Percentiles rank a stretch among this genome's conserved stretches.
phyloP scores from a whole-genome alignment of 169 alveolate genomes.

The Cryptosporidium sp. region DNA sequence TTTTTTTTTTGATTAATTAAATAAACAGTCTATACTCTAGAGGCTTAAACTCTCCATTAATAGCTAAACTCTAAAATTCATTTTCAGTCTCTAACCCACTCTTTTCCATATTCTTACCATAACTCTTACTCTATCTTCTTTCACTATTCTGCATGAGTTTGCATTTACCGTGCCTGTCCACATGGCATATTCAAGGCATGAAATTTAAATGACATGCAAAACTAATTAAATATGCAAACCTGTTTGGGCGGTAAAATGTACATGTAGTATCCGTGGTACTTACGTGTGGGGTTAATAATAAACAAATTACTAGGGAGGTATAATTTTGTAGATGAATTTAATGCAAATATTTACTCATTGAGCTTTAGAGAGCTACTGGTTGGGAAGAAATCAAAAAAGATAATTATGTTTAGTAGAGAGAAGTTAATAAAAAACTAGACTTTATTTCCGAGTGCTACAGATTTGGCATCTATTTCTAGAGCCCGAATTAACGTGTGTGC shows the following conservation, averaged over 20 bases:
- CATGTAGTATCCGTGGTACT: background rate
- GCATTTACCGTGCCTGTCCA: background rate
- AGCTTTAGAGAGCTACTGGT: background rate
- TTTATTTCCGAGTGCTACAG: slow-evolving; percentile 47
- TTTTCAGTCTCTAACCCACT: too few relatives aligned
- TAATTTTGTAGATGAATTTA: too few relatives aligned
- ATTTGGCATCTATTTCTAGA: slow-evolving; percentile 66
- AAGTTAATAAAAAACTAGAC: background rate
- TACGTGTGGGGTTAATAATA: background rate
- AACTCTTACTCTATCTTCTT: background rate
- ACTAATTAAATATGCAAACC: background rate
- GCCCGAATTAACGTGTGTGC: slow-evolving; percentile 42
- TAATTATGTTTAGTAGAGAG: background rate
- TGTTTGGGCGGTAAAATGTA: background rate
- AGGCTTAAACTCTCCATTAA: too few relatives aligned
- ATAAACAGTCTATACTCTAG: background rate
- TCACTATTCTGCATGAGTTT: background rate
- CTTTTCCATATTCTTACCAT: background rate
- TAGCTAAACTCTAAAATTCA: too few relatives aligned
- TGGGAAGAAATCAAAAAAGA: background rate
- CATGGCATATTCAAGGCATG: background rate
- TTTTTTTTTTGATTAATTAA: too few relatives aligned
- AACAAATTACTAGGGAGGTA: background rate
- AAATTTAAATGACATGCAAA: background rate
- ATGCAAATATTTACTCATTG: too few relatives aligned